Conservation (phyloP, 1,139 yeast species). For the Oligophagozyma castellii region DNA sequence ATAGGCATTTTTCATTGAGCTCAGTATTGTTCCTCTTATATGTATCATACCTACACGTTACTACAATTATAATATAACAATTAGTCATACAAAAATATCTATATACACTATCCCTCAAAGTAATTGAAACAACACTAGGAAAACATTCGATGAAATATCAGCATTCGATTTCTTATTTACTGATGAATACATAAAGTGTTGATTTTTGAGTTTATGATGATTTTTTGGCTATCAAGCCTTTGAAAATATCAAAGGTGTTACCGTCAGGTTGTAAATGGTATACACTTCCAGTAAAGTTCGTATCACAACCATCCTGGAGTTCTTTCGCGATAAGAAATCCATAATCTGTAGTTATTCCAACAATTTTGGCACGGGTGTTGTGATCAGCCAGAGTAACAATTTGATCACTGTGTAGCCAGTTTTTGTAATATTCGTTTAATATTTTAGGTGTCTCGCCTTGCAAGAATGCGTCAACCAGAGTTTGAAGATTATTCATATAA, state of each 20-base stretch:
- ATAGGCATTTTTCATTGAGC: too few species aligned
- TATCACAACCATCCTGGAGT: conserved; percentile 27
- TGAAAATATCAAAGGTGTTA: conserved; percentile 89
- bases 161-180: too few species aligned
- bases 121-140: conserved; percentile 2
- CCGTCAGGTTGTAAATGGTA: conserved; percentile 91
- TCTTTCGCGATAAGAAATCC: conserved; percentile 76
- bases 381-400: conserved; percentile 36
- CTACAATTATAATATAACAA: too few species aligned
- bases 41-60: too few species aligned
- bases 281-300: conserved; percentile 35
- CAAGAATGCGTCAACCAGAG: conserved; percentile 44
- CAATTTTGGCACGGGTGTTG: conserved; percentile 45
- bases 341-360: conserved; percentile 72
- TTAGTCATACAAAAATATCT: too few species aligned
- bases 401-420: conserved; percentile 80
- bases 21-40: too few species aligned
- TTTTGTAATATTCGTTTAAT: conserved; percentile 57
- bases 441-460: conserved; percentile 56
- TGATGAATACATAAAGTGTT: too few species aligned
- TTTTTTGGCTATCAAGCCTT: conserved; percentile 72
- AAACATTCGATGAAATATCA: too few species aligned
- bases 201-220: too few species aligned
- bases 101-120: conserved; percentile 1
- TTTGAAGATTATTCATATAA: conserved; percentile 51